phyloP scores from a whole-genome alignment of 2,329 filamentous ascomycete genomes.

The Cyclaneusma minus region DNA sequence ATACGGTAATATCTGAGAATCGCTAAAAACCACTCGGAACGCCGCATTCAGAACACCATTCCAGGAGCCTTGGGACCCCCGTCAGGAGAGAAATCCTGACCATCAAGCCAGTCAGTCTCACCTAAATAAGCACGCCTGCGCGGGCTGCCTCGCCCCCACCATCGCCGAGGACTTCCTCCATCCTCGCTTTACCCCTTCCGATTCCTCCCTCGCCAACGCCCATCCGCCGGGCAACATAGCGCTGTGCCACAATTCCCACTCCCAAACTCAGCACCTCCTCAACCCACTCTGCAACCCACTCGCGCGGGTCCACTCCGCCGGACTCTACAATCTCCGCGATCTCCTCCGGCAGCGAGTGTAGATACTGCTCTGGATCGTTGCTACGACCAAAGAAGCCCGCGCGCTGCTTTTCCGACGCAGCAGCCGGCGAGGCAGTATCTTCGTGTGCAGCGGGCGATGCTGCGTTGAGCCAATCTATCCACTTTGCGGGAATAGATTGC shows the following conservation, averaged over 20 bases:
- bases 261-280: conserved; percentile 70
- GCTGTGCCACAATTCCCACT: conserved; percentile 77
- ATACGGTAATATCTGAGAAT: too few species aligned
- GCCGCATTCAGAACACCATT: too few species aligned
- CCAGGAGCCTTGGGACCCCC: too few species aligned
- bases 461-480: conserved; percentile 85
- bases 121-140: conserved; percentile 37
- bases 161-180: conserved; percentile 38
- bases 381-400: conserved; percentile 23
- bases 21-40: too few species aligned
- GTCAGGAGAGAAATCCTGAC: too few species aligned
- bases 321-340: conserved; percentile 71
- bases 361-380: conserved; percentile 27
- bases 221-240: conserved; percentile 91
- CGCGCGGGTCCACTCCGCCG: conserved; percentile 71
- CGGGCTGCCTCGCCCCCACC: conserved; percentile 43
- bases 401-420: conserved; percentile 13
- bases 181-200: conserved; percentile 43
- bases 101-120: background rate
- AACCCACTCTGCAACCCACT: conserved; percentile 97
- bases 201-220: conserved; percentile 72
- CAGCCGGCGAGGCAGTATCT: conserved; percentile 13
- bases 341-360: conserved; percentile 54
- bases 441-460: conserved; percentile 39
- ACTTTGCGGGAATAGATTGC: conserved; percentile 69